Percentiles rank a stretch among this genome's conserved stretches.
phyloP scores from a whole-genome alignment of 2,329 filamentous ascomycete species.

The Neofusicoccum umdonicola region DNA sequence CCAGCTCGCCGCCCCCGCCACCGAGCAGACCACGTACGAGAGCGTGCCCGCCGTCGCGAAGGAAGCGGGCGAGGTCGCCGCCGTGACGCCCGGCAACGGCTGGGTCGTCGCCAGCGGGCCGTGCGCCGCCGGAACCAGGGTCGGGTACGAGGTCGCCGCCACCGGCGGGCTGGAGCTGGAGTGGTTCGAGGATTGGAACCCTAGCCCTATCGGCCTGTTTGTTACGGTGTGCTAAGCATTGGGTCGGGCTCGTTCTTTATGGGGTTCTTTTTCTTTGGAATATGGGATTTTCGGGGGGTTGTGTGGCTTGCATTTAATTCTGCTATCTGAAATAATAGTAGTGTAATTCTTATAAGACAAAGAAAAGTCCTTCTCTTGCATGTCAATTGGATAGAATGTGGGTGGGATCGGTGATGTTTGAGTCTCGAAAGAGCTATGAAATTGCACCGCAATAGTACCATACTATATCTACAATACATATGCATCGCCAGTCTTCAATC shows the following conservation, averaged over 20 bases:
- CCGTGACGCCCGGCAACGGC: conserved; percentile 53
- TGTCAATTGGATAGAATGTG: too few relatives aligned
- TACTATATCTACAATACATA: too few relatives aligned
- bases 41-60: conserved; percentile 42
- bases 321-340: too few relatives aligned
- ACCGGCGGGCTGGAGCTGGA: conserved; percentile 52
- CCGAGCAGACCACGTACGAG: conserved; percentile 51
- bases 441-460: too few relatives aligned
- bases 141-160: conserved; percentile 54
- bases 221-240: conserved; percentile 19
- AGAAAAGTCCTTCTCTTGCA: too few relatives aligned
- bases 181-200: conserved; percentile 66
- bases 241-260: too few relatives aligned
- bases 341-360: too few relatives aligned
- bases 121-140: conserved; percentile 54
- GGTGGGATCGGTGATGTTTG: too few relatives aligned
- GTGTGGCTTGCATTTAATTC: neutral
- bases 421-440: too few relatives aligned
- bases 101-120: conserved; percentile 54
- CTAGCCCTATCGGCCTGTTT: conserved; percentile 41
- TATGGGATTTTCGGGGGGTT: neutral
- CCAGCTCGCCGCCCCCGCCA: conserved; percentile 48
- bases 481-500: too few relatives aligned
- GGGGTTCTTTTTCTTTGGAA: neutral
- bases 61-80: neutral